Evolutionary conservation across 148 eudicot species (phyloP).

Genomic region (Vaccinium corymbosum): DNA sequence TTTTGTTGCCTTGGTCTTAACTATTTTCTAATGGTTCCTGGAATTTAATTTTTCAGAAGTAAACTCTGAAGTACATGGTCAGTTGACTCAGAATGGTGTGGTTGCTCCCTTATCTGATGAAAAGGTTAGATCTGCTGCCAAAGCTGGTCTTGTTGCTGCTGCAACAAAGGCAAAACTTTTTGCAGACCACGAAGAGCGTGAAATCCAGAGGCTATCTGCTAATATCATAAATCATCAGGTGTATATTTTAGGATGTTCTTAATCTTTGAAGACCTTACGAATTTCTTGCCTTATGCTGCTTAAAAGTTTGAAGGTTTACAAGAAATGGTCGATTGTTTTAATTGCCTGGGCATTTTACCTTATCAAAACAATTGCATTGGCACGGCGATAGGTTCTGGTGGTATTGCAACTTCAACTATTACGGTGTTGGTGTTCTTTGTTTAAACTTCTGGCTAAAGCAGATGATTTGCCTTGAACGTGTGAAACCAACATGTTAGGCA

Average conservation of each 20-base stretch:
- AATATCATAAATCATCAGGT: slow-evolving; percentile 97
- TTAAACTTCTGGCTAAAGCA: neutral
- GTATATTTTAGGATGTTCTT: slow-evolving; percentile 8
- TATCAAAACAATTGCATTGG: neutral
- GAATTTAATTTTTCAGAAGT: slow-evolving; percentile 33
- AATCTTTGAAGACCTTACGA: neutral
- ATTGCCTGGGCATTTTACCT: neutral
- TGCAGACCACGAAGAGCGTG: slow-evolving; percentile 98
- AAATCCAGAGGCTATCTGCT: slow-evolving; percentile 92
- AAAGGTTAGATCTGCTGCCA: slow-evolving; percentile 70
- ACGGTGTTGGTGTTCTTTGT: neutral
- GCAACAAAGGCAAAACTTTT: slow-evolving; percentile 85
- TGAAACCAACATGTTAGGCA: neutral
- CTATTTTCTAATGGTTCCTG: slow-evolving; percentile 5
- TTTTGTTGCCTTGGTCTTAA: slow-evolving; percentile 12
- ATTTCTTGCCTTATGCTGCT: neutral
- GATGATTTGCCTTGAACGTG: neutral
- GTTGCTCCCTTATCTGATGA: slow-evolving; percentile 52
- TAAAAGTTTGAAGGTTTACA: neutral
- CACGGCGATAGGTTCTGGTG: neutral
- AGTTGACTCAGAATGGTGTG: slow-evolving; percentile 37
- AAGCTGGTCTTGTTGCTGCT: slow-evolving; percentile 89
- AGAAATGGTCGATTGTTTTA: neutral
- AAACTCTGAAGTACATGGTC: slow-evolving; percentile 32
- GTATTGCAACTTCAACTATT: neutral